Base-by-base conservation (phyloP, 2,329 filamentous ascomycete genomes). In the Bertia moriformis region DNA sequence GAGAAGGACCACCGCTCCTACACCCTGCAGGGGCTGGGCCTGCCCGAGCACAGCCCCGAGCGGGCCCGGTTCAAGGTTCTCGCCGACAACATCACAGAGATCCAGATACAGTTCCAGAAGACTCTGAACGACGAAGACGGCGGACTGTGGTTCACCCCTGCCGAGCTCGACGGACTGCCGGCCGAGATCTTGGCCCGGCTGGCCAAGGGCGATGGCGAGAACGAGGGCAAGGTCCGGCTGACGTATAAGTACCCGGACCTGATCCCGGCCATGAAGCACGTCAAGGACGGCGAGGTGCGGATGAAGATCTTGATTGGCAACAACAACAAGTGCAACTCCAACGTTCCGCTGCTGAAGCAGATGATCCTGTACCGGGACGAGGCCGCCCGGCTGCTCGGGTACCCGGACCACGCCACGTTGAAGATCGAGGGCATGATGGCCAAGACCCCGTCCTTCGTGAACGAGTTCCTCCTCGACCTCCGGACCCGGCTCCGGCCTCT, bases 371-470 rank as follows among this genome's bases (percentile, higher is more conserved):
- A 89, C 18, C 77, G 85, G 7, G 83, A 89, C 48, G 83, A 89
- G 56, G 79, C 76, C 14, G 85, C 84, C 12, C 73, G 81, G 39
- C 66, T 89, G 37, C 66, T 89, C 1, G 83, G 83, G 12, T 91
- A 87, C 56, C 68, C 73, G 4, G 76, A 86, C 51, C 82, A 89
- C 53, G 84, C 84, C 14, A 71, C 77, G 37, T 78, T 87, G 56
- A 66, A 73, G 37, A 79, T 91, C 29, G 82, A 87, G 51, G 76
- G 84, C 50, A 89, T 87, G 69, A 91, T 91, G 84, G 83, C 83
- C 37, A 87, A 88, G 66, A 77, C 69, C 1, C 70, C 81, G 2
- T 68, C 74, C 51, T 81, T 72, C 0, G 83, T 91, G 10, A 70
- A 80, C 45, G 69, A 75, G 39, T 89, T 91, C 56, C 61, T 91